Percentiles rank a stretch among this genome's conserved stretches.
Evolutionary conservation across 2,329 filamentous ascomycete genomes (phyloP).

Genomic region (Orbilia ellipsospora): DNA sequence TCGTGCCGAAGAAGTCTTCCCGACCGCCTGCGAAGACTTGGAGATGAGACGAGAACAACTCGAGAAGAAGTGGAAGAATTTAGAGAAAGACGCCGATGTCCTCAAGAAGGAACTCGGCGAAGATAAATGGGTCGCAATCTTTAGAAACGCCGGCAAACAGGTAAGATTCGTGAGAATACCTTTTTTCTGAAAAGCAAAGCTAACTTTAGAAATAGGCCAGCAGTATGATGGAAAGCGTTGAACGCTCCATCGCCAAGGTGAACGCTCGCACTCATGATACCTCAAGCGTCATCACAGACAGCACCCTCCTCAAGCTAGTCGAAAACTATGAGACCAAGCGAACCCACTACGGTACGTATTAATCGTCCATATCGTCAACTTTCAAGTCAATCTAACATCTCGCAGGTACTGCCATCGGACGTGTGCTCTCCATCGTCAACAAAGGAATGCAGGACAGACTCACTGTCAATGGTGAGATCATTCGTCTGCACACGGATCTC

Average conservation of each 20-base stretch:
- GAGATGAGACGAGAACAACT: slow-evolving; percentile 78
- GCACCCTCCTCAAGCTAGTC: slow-evolving; percentile 79
- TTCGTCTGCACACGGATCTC: slow-evolving; percentile 86
- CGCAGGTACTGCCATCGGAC: slow-evolving; percentile 81
- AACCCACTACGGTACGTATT: slow-evolving; percentile 75
- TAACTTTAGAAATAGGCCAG: slow-evolving; percentile 68
- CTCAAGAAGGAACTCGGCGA: slow-evolving; percentile 90
- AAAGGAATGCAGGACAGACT: slow-evolving; percentile 95
- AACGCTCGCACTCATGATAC: slow-evolving; percentile 69
- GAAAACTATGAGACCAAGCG: slow-evolving; percentile 96
- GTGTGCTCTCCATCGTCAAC: slow-evolving; percentile 90
- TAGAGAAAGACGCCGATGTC: slow-evolving; percentile 90
- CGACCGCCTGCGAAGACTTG: slow-evolving; percentile 89
- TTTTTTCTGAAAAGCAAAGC: not conserved
- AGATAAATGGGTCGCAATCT: slow-evolving; percentile 95
- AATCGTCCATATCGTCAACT: not conserved
- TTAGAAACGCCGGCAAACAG: slow-evolving; percentile 80
- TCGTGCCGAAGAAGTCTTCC: slow-evolving; percentile 81
- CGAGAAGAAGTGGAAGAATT: slow-evolving; percentile 85
- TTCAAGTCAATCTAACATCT: slow-evolving; percentile 24
- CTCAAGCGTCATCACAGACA: slow-evolving; percentile 70
- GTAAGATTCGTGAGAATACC: slow-evolving; percentile 3
- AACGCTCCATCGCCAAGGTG: slow-evolving; percentile 84
- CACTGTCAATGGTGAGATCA: slow-evolving; percentile 94
- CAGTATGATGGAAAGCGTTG: slow-evolving; percentile 96